A percentile compares a stretch with the other conserved stretches of the same genome.
phyloP scores from a whole-genome alignment of 306 rosid species.

The Trifolium fragiferum region DNA sequence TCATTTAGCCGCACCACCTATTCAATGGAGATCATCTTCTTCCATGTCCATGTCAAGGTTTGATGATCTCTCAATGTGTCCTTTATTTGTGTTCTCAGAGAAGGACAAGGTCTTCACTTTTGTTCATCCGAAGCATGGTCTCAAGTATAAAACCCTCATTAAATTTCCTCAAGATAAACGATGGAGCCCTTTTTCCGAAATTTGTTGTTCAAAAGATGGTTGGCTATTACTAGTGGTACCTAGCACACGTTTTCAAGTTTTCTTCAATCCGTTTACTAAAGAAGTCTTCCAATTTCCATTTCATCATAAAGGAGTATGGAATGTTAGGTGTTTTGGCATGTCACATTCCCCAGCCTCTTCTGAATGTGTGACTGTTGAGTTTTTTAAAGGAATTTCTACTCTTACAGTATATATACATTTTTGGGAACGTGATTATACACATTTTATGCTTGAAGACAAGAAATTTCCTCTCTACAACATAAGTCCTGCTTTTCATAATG shows the following conservation, averaged over 20 bases:
- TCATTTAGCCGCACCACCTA: neutral
- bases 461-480: neutral
- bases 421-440: neutral
- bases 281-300: neutral
- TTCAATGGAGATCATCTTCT: conserved; percentile 15
- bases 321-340: neutral
- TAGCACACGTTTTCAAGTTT: neutral
- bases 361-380: neutral
- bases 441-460: neutral
- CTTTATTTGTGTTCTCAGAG: neutral
- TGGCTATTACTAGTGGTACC: neutral
- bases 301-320: rapidly evolving
- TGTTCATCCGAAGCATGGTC: conserved; percentile 12
- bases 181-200: neutral
- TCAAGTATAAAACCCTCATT: neutral
- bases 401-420: neutral
- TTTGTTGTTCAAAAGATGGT: conserved; percentile 14
- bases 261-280: conserved; percentile 28
- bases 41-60: conserved; percentile 1
- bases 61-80: neutral
- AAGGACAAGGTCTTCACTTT: conserved; percentile 11
- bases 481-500: conserved; percentile 2
- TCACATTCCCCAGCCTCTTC: conserved; percentile 19
- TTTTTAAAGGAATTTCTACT: too few species aligned
- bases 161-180: neutral